phyloP scores from a whole-genome alignment of 768 basidiomycete species.

The Pisolithus marmoratus region DNA sequence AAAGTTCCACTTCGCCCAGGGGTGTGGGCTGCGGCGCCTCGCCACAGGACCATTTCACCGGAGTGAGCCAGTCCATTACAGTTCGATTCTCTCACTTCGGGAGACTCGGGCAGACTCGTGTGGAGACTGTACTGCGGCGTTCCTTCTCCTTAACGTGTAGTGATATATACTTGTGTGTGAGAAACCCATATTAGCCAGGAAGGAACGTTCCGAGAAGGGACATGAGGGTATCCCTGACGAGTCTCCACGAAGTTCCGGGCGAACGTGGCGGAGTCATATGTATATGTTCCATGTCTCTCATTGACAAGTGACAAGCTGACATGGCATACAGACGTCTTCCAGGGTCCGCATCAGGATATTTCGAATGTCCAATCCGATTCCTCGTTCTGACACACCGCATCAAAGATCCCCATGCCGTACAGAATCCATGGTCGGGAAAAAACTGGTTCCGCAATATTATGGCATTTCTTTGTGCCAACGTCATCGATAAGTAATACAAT shows the following conservation, averaged over 20 bases:
- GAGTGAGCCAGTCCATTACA: no score
- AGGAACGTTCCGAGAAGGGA: background rate
- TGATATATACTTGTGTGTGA: background rate
- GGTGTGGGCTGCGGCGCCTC: no score
- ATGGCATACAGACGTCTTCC: background rate
- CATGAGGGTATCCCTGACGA: background rate
- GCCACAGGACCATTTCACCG: no score
- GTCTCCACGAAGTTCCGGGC: background rate
- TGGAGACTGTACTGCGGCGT: conserved; percentile 8
- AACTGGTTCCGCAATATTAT: conserved; percentile 1
- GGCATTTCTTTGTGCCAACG: conserved; percentile 2
- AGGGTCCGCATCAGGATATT: background rate
- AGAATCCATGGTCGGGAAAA: background rate
- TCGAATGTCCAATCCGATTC: background rate
- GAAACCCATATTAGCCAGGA: background rate
- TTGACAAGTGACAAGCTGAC: background rate
- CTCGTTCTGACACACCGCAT: background rate
- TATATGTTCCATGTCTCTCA: background rate
- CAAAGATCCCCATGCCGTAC: background rate
- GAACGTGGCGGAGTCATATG: background rate
- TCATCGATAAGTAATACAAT: background rate
- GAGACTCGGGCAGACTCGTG: background rate
- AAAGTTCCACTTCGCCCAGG: no score
- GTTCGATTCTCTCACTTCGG: no score
- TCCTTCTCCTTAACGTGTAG: conserved; percentile 10